Percentiles rank a stretch among this genome's conserved stretches.
These are phyloP conservation scores for Isoetes taiwanensis DNA, from an alignment of 75 land plant species.

Conservation along the genomic window DNA sequence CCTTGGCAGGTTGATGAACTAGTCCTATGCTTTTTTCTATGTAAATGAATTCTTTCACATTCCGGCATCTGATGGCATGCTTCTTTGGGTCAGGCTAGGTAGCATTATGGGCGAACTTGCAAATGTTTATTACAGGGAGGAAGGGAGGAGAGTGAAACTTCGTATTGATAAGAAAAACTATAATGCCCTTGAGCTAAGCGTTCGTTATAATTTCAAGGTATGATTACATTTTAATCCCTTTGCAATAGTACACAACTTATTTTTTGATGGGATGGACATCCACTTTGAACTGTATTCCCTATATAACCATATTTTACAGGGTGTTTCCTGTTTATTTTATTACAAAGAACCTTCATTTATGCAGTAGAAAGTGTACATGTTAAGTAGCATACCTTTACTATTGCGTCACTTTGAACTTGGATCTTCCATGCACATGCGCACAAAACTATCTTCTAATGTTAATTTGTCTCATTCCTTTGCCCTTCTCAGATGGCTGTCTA, in stretches of 20 bases:
- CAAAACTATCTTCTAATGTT: no score
- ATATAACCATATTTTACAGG: no score
- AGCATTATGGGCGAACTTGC: conserved; percentile 57
- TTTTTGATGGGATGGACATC: no score
- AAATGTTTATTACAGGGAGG: conserved; percentile 61
- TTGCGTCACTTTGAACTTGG: no score
- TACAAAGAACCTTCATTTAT: no score
- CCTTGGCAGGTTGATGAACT: conserved; percentile 43
- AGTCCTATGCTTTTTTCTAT: not conserved
- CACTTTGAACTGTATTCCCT: no score
- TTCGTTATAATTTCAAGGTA: conserved; percentile 89
- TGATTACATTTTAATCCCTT: not conserved
- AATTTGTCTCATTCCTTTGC: no score
- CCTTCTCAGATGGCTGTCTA: conserved; percentile 67
- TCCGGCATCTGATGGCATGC: not conserved
- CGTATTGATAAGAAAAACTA: conserved; percentile 66
- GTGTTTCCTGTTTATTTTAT: no score
- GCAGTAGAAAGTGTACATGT: no score
- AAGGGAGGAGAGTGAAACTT: conserved; percentile 63
- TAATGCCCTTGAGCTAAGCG: conserved; percentile 39
- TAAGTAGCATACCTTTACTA: no score
- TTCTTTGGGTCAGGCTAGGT: conserved; percentile 38
- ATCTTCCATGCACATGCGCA: no score
- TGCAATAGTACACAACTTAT: conserved; percentile 8
- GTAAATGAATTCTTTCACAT: not conserved